A percentile compares a stretch with the other conserved stretches of the same genome.
phyloP scores from a whole-genome alignment of 495 filamentous ascomycete species.

The Podospora appendiculata region DNA sequence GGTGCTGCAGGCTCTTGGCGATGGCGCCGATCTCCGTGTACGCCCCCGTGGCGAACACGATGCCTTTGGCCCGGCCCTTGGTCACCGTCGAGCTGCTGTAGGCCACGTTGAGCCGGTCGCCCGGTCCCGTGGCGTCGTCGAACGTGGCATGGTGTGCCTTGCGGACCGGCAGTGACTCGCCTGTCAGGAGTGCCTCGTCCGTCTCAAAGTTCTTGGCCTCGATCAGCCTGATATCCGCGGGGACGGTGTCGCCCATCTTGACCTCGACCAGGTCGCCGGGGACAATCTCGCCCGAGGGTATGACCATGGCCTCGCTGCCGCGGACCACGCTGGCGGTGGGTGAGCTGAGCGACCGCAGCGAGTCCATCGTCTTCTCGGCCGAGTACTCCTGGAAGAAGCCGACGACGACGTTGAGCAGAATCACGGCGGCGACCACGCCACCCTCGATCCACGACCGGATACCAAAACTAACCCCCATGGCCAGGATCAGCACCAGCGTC shows the following conservation, averaged over 20 bases:
- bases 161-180: conserved; percentile 53
- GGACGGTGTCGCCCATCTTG: conserved; percentile 72
- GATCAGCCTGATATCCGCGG: conserved; percentile 61
- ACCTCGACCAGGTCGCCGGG: conserved; percentile 69
- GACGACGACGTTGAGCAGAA: conserved; percentile 67
- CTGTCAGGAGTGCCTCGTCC: conserved; percentile 46
- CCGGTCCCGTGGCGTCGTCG: conserved; percentile 40
- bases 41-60: conserved; percentile 66
- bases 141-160: conserved; percentile 27
- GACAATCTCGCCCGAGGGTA: conserved; percentile 79
- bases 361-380: conserved; percentile 84
- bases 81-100: conserved; percentile 61
- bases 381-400: conserved; percentile 79
- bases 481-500: conserved; percentile 60
- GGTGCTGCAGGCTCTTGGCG: conserved; percentile 54
- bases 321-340: conserved; percentile 72
- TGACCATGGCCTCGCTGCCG: conserved; percentile 55
- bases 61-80: conserved; percentile 59
- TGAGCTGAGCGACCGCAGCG: conserved; percentile 65
- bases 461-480: conserved; percentile 76
- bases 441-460: conserved; percentile 79
- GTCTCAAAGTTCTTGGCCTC: conserved; percentile 67
- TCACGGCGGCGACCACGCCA: conserved; percentile 73
- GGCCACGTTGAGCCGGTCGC: conserved; percentile 61
- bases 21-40: conserved; percentile 77